Base-by-base conservation (phyloP, 2,329 filamentous ascomycete species). In the Exserohilum turcica region DNA sequence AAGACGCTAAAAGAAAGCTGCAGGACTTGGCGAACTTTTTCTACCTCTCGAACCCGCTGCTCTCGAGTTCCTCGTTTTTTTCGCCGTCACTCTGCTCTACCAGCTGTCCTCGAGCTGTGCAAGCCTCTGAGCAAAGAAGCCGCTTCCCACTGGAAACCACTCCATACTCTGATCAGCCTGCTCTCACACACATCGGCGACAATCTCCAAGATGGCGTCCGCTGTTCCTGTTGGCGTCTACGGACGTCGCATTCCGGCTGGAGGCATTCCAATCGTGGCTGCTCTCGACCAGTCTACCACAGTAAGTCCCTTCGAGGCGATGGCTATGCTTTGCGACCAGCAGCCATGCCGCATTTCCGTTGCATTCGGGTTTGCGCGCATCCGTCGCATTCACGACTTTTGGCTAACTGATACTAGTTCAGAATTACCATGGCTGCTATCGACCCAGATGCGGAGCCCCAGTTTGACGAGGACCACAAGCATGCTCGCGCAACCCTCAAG, bases 341-440 rank as follows among this genome's bases (percentile, higher is more conserved):
- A 10, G 16, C 12, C 21, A 5, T 28, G 16, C 27, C 32, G 13
- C 15, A 15, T 29, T 18, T 29, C 44, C 10, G 18, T 33, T 19
- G 6, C 43, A 28, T 9, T 12, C 18, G 10, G n/a, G 1, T 16
- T 16, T 21, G 19, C 36, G 29, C 31, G 35, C 44, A 44, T 33
- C 40, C 28, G 36, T 49, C 48, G 52, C 52, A 56, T 53, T 48
- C 31, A 38, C 38, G 21, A 40, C 10, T 37, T 27, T 27, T 27
- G 46, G 48, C 66, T 73, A 57, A 71, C 15, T 19, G 46, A 43
- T 12, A 33, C 13, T 70, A 96, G 92, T 95, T 97, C 80, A 91
- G 91, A 75, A 91, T 99, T 73, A 97, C 92, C 70, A 99, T 99
- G 94, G 94, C 95, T 70, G 94, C 94, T 63, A 88, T 99, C 75